Percentiles rank a stretch among this genome's conserved stretches.
These are phyloP conservation scores for Russula virescens DNA, from an alignment of 768 basidiomycete species.

Conservation along the genomic window DNA sequence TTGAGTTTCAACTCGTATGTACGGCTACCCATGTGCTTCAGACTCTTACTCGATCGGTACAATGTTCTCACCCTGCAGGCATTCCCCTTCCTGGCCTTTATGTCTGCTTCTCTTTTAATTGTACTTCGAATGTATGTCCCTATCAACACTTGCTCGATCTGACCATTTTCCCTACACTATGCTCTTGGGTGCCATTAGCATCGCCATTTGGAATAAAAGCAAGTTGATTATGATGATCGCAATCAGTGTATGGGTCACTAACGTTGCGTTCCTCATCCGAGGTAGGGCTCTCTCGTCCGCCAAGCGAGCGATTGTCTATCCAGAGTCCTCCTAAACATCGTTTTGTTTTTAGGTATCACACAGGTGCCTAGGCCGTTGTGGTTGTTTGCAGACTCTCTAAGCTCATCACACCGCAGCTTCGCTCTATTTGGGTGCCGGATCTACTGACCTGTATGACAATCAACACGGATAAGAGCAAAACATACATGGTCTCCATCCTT, in stretches of 20 bases:
- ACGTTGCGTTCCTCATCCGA: neutral
- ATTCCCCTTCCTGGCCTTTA: neutral
- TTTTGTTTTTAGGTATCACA: neutral
- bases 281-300: neutral
- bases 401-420: neutral
- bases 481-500: neutral
- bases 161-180: too few relatives aligned
- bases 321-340: too few relatives aligned
- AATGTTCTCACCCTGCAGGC: neutral
- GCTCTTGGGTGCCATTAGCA: neutral
- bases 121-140: neutral
- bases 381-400: neutral
- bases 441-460: too few relatives aligned
- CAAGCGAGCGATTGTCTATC: neutral
- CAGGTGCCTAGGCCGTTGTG: neutral
- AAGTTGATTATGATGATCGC: neutral
- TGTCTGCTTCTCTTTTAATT: neutral
- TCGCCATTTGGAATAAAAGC: slow-evolving; percentile 2
- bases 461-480: too few relatives aligned
- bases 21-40: neutral
- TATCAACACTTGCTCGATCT: neutral
- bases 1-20: neutral
- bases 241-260: neutral
- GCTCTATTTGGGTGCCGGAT: too few relatives aligned
- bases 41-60: neutral